Percentiles rank a stretch among this genome's conserved stretches.
Evolutionary conservation across 2,329 filamentous ascomycete genomes (phyloP).

Genomic region (Trichoderma pleuroti): DNA sequence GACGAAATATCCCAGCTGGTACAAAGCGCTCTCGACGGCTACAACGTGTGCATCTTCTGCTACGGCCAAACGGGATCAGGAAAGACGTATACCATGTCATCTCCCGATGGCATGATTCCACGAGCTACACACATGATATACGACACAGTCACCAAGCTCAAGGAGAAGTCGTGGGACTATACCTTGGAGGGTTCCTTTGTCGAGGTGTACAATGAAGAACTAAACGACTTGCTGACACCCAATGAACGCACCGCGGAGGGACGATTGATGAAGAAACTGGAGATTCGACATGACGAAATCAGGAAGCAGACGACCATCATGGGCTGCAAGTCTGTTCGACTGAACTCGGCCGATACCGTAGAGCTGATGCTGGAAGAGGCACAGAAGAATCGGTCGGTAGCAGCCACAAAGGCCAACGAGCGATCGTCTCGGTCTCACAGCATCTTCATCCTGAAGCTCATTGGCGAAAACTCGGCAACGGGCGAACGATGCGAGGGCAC

Average conservation of each 20-base stretch:
- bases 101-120: slow-evolving; percentile 88
- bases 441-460: slow-evolving; percentile 85
- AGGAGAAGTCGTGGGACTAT: slow-evolving; percentile 92
- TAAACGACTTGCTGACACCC: slow-evolving; percentile 76
- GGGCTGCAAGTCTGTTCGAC: slow-evolving; percentile 70
- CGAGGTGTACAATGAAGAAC: slow-evolving; percentile 96
- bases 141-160: slow-evolving; percentile 74
- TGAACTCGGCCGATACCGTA: slow-evolving; percentile 77
- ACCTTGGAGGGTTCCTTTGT: slow-evolving; percentile 93
- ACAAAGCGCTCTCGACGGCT: slow-evolving; percentile 92
- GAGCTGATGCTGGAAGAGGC: slow-evolving; percentile 77
- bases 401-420: slow-evolving; percentile 96
- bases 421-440: slow-evolving; percentile 91
- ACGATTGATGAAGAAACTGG: slow-evolving; percentile 69
- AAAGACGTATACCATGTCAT: slow-evolving; percentile 96
- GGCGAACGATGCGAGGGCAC: slow-evolving; percentile 87
- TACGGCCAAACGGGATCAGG: slow-evolving; percentile 97
- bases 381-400: slow-evolving; percentile 82
- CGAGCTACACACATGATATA: slow-evolving; percentile 92
- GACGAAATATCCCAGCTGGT: slow-evolving; percentile 96
- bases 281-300: slow-evolving; percentile 80
- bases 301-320: slow-evolving; percentile 79
- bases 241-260: slow-evolving; percentile 61
- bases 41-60: slow-evolving; percentile 98
- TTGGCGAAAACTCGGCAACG: slow-evolving; percentile 67